These are phyloP conservation scores for Podospora didyma DNA, from an alignment of 495 filamentous ascomycete species.

Conservation along the genomic window DNA sequence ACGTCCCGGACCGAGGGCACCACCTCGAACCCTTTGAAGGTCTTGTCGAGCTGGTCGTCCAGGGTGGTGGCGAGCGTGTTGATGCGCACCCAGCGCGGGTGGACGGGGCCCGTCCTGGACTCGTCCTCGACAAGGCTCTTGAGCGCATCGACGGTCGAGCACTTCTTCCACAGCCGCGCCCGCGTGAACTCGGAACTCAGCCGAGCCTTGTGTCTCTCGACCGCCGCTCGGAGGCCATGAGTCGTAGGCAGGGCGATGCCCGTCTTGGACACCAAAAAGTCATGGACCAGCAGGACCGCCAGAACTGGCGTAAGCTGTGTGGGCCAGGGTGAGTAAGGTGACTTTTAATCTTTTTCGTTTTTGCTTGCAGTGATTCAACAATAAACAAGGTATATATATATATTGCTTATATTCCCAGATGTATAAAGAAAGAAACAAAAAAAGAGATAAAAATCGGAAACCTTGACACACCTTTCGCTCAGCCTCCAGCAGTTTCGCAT, in stretches of 20 bases:
- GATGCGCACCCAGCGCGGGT: slow-evolving; percentile 86
- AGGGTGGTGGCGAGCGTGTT: slow-evolving; percentile 73
- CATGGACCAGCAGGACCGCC: slow-evolving; percentile 79
- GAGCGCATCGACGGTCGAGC: slow-evolving; percentile 59
- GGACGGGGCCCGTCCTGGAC: slow-evolving; percentile 19
- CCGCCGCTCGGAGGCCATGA: slow-evolving; percentile 69
- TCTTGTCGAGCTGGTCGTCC: slow-evolving; percentile 62
- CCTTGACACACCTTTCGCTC: slow-evolving; percentile 70
- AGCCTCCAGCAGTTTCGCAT: slow-evolving; percentile 59
- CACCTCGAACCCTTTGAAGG: slow-evolving; percentile 56
- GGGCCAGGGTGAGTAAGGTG: background rate
- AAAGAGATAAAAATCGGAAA: background rate
- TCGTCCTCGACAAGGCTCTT: slow-evolving; percentile 51
- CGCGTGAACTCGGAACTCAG: slow-evolving; percentile 78
- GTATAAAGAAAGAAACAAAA: too few relatives aligned
- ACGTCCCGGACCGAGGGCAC: slow-evolving; percentile 45
- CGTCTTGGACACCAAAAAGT: slow-evolving; percentile 72
- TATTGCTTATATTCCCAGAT: too few relatives aligned
- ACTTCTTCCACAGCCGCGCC: slow-evolving; percentile 66
- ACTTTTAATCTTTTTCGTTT: background rate
- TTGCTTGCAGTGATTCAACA: too few relatives aligned
- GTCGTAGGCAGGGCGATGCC: slow-evolving; percentile 73
- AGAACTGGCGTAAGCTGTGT: slow-evolving; percentile 67
- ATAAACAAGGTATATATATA: too few relatives aligned
- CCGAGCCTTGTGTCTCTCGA: slow-evolving; percentile 78